These are phyloP conservation scores for Fusarium piperis DNA, from an alignment of 2,329 filamentous ascomycete species.

Conservation along the genomic window DNA sequence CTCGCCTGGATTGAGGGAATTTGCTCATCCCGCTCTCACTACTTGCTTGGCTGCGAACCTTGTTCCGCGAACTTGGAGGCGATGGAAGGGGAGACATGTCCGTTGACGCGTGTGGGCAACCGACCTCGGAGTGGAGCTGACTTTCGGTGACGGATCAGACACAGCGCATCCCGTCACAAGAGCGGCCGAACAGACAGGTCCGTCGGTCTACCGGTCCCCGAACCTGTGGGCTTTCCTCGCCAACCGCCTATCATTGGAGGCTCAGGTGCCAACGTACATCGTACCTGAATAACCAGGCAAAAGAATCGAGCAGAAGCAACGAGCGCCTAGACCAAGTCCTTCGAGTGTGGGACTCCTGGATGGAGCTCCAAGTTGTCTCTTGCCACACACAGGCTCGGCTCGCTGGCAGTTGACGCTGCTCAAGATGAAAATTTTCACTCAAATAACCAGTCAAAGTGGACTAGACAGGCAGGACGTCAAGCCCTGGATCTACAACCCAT, in stretches of 20 bases:
- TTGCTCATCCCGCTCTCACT: slow-evolving; percentile 15
- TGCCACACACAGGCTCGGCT: slow-evolving; percentile 17
- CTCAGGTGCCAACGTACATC: not conserved
- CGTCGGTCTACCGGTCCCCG: slow-evolving; percentile 3
- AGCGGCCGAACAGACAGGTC: not conserved
- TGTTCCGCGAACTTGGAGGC: slow-evolving; percentile 9
- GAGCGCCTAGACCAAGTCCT: slow-evolving; percentile 7
- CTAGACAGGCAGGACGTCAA: not conserved
- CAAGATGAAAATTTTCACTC: slow-evolving; percentile 8
- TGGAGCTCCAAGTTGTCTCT: not conserved
- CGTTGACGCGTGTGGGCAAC: slow-evolving; percentile 6
- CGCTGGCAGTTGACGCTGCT: not conserved
- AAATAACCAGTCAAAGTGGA: slow-evolving; percentile 2
- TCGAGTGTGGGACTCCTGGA: slow-evolving; percentile 26
- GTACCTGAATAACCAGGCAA: slow-evolving; percentile 2
- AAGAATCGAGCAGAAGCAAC: slow-evolving; percentile 17
- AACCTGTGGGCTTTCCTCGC: slow-evolving; percentile 15
- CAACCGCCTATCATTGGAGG: slow-evolving; percentile 16
- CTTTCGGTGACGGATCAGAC: slow-evolving; percentile 34
- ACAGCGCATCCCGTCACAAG: slow-evolving; percentile 17
- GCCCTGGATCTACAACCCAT: not conserved
- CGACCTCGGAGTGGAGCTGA: slow-evolving; percentile 22
- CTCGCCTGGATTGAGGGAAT: slow-evolving; percentile 19
- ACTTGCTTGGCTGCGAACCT: slow-evolving; percentile 23
- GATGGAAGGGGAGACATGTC: slow-evolving; percentile 7